A percentile compares a stretch with the other conserved stretches of the same genome.
These are phyloP conservation scores for Cyclospora cayetanensis DNA, from an alignment of 169 alveolate genomes.

Conservation along the genomic window DNA sequence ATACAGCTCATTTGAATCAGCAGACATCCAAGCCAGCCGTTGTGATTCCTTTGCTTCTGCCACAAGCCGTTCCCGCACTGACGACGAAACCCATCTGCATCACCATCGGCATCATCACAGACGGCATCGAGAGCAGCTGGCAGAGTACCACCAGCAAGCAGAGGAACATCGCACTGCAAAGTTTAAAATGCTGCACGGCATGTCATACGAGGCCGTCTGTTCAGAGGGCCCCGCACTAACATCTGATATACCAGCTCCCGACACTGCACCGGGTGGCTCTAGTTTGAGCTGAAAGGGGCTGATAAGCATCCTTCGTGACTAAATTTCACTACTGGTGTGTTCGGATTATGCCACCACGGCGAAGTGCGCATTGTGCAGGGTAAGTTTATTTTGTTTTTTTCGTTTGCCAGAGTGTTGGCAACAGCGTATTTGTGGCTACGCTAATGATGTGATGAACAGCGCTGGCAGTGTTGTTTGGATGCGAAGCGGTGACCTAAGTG, in stretches of 20 bases:
- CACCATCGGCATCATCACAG: neutral
- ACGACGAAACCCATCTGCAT: conserved; percentile 14
- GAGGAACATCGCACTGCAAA: neutral
- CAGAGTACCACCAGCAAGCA: neutral
- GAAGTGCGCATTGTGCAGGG: conserved; percentile 1
- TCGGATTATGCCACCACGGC: neutral
- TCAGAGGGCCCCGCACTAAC: neutral
- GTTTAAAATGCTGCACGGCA: neutral
- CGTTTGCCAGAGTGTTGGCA: neutral
- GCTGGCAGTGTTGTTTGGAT: too few species aligned
- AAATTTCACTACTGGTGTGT: neutral
- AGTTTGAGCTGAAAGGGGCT: neutral
- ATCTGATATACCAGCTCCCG: neutral
- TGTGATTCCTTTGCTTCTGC: conserved; percentile 58
- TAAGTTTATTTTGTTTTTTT: conserved; percentile 6
- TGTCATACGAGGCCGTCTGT: neutral
- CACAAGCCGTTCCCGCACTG: conserved; percentile 52
- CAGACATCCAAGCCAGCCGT: conserved; percentile 48
- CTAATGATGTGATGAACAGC: neutral
- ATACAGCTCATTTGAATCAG: conserved; percentile 39
- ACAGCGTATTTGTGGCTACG: neutral
- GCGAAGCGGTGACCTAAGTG: too few species aligned
- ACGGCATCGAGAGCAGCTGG: neutral
- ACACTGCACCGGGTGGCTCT: neutral
- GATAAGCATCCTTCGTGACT: neutral